Percentiles rank a stretch among this genome's conserved stretches.
These are phyloP conservation scores for Cercospora nicotianae DNA, from an alignment of 2,329 filamentous ascomycete species.

Conservation along the genomic window DNA sequence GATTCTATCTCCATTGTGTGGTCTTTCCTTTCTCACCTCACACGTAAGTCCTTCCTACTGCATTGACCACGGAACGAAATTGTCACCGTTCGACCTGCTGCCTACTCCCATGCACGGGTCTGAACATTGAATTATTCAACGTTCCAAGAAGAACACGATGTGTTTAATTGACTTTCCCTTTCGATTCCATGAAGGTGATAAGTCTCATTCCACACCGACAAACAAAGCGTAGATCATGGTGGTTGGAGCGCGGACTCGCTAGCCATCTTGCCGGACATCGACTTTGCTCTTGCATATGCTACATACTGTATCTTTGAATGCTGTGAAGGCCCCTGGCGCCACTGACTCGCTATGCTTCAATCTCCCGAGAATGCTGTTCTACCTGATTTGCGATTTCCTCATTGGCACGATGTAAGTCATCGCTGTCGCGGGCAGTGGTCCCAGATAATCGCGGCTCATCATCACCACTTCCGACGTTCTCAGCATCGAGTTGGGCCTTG, in stretches of 20 bases:
- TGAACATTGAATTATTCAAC: slow-evolving; percentile 19
- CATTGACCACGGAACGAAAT: slow-evolving; percentile 17
- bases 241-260: not conserved
- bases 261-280: not conserved
- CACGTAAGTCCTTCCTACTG: not conserved
- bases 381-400: slow-evolving; percentile 20
- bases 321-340: not conserved
- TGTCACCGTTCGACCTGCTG: slow-evolving; percentile 22
- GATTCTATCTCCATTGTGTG: too few species aligned
- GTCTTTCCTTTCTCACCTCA: too few species aligned
- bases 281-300: not conserved
- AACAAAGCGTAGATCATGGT: not conserved
- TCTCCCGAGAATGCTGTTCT: slow-evolving; percentile 11
- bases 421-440: slow-evolving; percentile 26
- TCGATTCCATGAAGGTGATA: slow-evolving; percentile 10
- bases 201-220: slow-evolving; percentile 27
- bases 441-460: slow-evolving; percentile 24
- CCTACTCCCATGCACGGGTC: slow-evolving; percentile 15
- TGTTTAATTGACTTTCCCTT: slow-evolving; percentile 28
- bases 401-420: slow-evolving; percentile 20
- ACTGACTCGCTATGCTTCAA: slow-evolving; percentile 12
- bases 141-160: slow-evolving; percentile 23
- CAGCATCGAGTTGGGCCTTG: slow-evolving; percentile 22
- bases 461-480: slow-evolving; percentile 17
- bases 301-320: slow-evolving; percentile 1